Conservation (phyloP, 2,329 filamentous ascomycete genomes). For the Aureobasidium leucospermi region DNA sequence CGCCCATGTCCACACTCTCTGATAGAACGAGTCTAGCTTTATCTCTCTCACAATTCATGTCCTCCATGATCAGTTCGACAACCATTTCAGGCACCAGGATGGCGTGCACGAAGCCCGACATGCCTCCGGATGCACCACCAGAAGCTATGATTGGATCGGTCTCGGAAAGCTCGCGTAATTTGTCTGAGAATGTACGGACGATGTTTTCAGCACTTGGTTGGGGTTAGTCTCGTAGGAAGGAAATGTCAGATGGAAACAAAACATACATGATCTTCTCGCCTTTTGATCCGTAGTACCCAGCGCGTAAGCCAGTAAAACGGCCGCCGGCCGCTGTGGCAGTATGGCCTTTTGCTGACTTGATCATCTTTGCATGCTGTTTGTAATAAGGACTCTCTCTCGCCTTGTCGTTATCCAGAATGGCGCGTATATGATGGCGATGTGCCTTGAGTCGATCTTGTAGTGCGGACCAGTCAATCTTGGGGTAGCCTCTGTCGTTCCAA, state of each 20-base stretch:
- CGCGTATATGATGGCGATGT: slow-evolving; percentile 20
- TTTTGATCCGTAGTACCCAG: slow-evolving; percentile 30
- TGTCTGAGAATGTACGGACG: slow-evolving; percentile 21
- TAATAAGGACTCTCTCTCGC: slow-evolving; percentile 21
- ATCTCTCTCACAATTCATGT: slow-evolving; percentile 22
- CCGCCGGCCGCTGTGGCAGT: slow-evolving; percentile 19
- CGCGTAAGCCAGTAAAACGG: slow-evolving; percentile 8
- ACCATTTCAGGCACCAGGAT: slow-evolving; percentile 33
- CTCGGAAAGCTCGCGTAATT: slow-evolving; percentile 23
- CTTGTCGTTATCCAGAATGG: slow-evolving; percentile 21
- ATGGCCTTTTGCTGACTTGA: slow-evolving; percentile 16
- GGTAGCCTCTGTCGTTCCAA: slow-evolving; percentile 27
- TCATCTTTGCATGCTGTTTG: slow-evolving; percentile 19
- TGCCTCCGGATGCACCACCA: slow-evolving; percentile 26
- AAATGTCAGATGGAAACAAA: neutral
- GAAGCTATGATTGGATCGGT: slow-evolving; percentile 26
- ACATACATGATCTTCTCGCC: slow-evolving; percentile 29
- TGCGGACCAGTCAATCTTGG: slow-evolving; percentile 27
- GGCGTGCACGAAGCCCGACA: slow-evolving; percentile 29
- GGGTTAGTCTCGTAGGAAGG: neutral
- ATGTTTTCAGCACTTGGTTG: slow-evolving; percentile 26
- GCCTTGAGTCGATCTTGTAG: slow-evolving; percentile 22
- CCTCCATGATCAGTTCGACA: slow-evolving; percentile 27
- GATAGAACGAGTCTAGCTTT: slow-evolving; percentile 22
- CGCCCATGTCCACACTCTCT: slow-evolving; percentile 27